A percentile compares a stretch with the other conserved stretches of the same genome.
phyloP scores from a whole-genome alignment of 306 rosid species.

The Bauhinia variegata region DNA sequence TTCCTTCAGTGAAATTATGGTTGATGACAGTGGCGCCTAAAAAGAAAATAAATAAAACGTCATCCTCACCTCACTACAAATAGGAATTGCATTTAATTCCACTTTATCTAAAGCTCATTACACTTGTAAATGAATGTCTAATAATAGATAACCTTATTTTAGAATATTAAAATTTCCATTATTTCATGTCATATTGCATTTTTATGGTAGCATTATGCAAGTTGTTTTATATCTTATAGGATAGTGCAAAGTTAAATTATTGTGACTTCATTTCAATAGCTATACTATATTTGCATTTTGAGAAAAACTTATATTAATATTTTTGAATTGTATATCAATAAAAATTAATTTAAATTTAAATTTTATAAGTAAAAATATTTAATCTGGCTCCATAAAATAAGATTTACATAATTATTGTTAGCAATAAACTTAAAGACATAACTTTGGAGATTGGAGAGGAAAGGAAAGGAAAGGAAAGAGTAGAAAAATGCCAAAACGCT shows the following conservation, averaged over 20 bases:
- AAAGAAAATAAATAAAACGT: not conserved
- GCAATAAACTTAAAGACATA: not conserved
- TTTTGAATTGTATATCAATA: no score
- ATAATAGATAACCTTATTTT: no score
- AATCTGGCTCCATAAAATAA: no score
- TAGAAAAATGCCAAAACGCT: slow-evolving; percentile 3
- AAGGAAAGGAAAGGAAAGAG: not conserved
- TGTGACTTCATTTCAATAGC: not conserved
- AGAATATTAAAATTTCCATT: not conserved
- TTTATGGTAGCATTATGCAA: not conserved
- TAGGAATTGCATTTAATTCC: slow-evolving; percentile 14
- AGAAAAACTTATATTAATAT: no score
- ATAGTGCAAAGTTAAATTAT: not conserved
- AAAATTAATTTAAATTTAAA: no score
- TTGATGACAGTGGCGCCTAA: slow-evolving; percentile 30
- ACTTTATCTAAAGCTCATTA: slow-evolving; percentile 35
- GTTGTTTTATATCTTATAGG: slow-evolving; percentile 16
- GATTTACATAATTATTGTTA: not conserved
- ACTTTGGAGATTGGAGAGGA: not conserved
- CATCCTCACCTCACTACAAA: slow-evolving; percentile 33
- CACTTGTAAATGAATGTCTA: not conserved
- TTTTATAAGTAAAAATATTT: no score
- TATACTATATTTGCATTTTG: slow-evolving; percentile 23
- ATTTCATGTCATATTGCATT: not conserved
- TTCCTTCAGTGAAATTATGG: slow-evolving; percentile 37